Conservation (phyloP, 116 monocot genomes). For the Phalaenopsis hybrid region DNA sequence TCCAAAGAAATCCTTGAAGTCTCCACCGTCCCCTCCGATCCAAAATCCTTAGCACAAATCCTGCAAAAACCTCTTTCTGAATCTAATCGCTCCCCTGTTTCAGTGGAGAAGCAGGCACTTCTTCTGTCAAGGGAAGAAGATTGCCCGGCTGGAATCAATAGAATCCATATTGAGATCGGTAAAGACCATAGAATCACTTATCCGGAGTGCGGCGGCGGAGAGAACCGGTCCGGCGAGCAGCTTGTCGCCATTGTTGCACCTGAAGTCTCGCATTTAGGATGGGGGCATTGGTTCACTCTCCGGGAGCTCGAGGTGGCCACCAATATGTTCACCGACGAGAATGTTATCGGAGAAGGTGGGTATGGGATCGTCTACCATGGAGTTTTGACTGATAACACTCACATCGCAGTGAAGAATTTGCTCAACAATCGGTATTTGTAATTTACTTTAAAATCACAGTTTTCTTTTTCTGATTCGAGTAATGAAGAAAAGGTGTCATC, state of each 20-base stretch:
- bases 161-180: constrained; percentile 56
- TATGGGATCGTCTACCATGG: constrained; percentile 90
- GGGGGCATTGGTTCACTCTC: constrained; percentile 90
- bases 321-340: constrained; percentile 53
- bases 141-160: constrained; percentile 16
- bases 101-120: constrained; percentile 27
- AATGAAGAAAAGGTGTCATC: neutral
- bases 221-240: constrained; percentile 19
- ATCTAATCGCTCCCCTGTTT: neutral
- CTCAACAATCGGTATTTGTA: constrained; percentile 57
- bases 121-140: constrained; percentile 19
- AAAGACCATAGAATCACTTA: constrained; percentile 53
- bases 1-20: constrained; percentile 27
- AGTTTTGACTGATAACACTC: constrained; percentile 39
- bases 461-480: neutral
- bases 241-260: constrained; percentile 18
- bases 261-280: constrained; percentile 68
- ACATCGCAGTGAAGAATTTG: constrained; percentile 72
- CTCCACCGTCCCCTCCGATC: constrained; percentile 32
- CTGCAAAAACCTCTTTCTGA: constrained; percentile 6
- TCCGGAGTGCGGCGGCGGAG: constrained; percentile 29
- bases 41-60: neutral
- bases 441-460: neutral
- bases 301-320: constrained; percentile 76
- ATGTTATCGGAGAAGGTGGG: constrained; percentile 87